Evolutionary conservation across 306 rosid species (phyloP).

Genomic region (Arachis hypogaea): DNA sequence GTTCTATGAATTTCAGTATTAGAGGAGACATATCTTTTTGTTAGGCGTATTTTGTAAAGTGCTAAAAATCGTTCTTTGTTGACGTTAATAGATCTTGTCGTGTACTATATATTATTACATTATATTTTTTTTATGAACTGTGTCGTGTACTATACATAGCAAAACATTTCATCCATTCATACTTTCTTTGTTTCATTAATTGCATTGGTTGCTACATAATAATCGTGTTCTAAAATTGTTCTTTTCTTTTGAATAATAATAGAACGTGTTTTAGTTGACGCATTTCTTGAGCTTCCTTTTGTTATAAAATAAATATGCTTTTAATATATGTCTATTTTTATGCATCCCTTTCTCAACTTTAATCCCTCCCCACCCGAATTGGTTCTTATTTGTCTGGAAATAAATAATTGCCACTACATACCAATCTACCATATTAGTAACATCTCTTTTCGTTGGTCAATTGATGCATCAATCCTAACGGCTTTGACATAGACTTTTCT

Average conservation of each 20-base stretch:
- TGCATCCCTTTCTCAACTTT: not conserved
- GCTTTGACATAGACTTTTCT: not conserved
- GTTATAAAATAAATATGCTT: not conserved
- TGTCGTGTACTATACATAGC: not conserved
- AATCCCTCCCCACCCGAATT: not conserved
- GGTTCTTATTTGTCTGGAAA: not conserved
- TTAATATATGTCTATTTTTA: not conserved
- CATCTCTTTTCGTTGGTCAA: not conserved
- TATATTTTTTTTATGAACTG: no score
- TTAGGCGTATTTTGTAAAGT: no score
- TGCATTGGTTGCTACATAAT: not conserved
- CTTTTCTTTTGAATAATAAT: not conserved
- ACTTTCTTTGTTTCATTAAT: not conserved
- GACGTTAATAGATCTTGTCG: no score
- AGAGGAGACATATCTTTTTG: no score
- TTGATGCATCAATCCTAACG: slow-evolving; percentile 8
- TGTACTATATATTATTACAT: no score
- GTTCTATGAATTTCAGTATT: no score
- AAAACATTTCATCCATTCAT: not conserved
- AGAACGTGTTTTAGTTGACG: not conserved
- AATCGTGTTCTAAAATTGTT: not conserved
- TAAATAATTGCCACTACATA: not conserved
- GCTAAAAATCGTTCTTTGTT: no score
- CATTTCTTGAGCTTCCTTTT: not conserved
- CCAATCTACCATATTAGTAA: not conserved